Evolutionary conservation across 345 rosid genomes (phyloP), one percentile per base, ranked within the genome.

Genomic region (Gynandropsis gynandra): DNA sequence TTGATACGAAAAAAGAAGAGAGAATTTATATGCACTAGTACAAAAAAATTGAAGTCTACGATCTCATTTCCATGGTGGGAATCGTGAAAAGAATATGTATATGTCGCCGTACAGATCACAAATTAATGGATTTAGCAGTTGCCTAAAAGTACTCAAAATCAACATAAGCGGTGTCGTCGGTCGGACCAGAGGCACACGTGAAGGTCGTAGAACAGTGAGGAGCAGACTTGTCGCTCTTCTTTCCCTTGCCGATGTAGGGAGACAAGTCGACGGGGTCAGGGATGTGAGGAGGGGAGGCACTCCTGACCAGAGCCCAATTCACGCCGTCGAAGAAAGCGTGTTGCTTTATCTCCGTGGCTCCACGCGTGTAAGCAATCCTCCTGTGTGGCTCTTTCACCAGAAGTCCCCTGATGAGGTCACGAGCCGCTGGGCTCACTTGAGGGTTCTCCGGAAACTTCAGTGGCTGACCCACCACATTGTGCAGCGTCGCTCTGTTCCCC

Each of bases 261-360:
- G 86, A 78, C 42, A 83, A 86, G 65, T 86, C 85, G 7, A 86
- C 67, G 1, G 88, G 85, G 15, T 81, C 90, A 0, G 98, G 98
- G 34, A 89, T 13, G 37, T 86, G 83, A n/a, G 97, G 96, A n/a
- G 96, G 98, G 50, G 69, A 18, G 15, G 96, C 90, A 32, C 95
- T 70, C 61, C 98, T 76, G 1, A 89, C 96, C 1, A 89, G 74
- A 36, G 98, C 98, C 98, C 96, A 89, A 36, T 83, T 86, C 40
- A 86, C 80, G 6, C 98, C 95, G 48, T 83, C 88, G 50, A 89
- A 89, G 55, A 89, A 89, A 0, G 95, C 86, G 36, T 86, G 95
- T 33, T 89, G 97, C 52, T 86, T 89, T 34, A 89, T 86, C 63
- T 89, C 95, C 0, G 97, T 86, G n/a, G 96, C 97, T n/a, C 94